Base-by-base conservation (phyloP, 345 rosid species). In the Trapa bicornis region DNA sequence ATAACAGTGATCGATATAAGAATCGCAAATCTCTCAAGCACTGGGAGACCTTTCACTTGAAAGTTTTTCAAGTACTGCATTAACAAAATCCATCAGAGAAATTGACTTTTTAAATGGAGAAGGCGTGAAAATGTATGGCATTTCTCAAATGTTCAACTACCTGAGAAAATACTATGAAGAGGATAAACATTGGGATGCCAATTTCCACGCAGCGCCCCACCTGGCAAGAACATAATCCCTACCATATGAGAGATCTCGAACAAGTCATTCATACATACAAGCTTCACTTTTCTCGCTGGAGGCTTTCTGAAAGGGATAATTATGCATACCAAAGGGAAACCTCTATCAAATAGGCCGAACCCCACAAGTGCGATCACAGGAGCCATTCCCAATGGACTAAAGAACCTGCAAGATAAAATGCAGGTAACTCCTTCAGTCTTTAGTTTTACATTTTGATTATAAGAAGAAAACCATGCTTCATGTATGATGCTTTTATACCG, bases 301-400 rank as follows among this genome's bases (percentile, higher is more conserved):
- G 57, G n/a, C 33, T 16, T 2, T 54, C 37, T 1, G 48, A 48
- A 48, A 4, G 11, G 56, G 17, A 42, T 6, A 41, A 3, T 1
- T 68, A 61, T 42, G 71, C n/a, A 32, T 88, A 94, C 99, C 96
- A 87, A 80, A 15, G 97, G 96, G 83, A 94, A 94, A 72, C 99
- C 99, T 81, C 96, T 87, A 67, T 94, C 93, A 81, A 94, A 94
- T 72, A 94, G 78, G 29, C 99, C 99, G 62, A 94, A 94, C 62
- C 96, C 99, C 4, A 81, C 93, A 67, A 94, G 78, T 36, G 99
- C 80, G 71, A 94, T 87, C 35, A 94, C 99, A 47, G 97, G 99
- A 82, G 85, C 97, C 99, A 94, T 89, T 72, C 96, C 96, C 70
- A 94, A 84, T 11, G 99, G 99, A 71, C 99, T 94, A 68, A 91